These are phyloP conservation scores for Quercus variabilis DNA, from an alignment of 306 rosid species.

Conservation along the genomic window DNA sequence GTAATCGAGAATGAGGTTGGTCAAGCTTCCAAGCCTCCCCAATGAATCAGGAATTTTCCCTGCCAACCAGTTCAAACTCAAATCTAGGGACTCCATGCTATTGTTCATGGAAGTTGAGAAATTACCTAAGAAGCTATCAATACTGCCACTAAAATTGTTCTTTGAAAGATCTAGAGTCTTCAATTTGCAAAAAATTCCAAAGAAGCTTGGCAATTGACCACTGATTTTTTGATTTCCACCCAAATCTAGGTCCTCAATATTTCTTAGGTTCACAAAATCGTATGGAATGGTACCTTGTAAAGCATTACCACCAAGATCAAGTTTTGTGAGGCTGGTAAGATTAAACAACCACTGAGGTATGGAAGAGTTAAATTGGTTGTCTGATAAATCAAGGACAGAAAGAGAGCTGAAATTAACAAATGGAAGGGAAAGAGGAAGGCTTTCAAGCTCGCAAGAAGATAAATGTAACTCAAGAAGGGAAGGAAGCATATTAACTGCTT, in stretches of 20 bases:
- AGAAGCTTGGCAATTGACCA: not conserved
- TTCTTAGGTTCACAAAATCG: not conserved
- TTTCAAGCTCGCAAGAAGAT: too few relatives aligned
- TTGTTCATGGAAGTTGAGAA: not conserved
- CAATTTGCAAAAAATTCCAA: slow-evolving; percentile 3
- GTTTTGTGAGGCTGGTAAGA: slow-evolving; percentile 13
- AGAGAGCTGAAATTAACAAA: not conserved
- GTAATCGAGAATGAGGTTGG: not conserved
- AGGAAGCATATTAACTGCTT: too few relatives aligned
- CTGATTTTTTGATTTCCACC: not conserved
- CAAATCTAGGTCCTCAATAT: slow-evolving; percentile 3
- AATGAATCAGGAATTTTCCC: slow-evolving; percentile 5
- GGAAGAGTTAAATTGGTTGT: slow-evolving; percentile 1
- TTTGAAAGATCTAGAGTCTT: not conserved
- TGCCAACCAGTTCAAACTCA: not conserved
- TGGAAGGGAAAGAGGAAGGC: too few relatives aligned
- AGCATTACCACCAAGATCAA: not conserved
- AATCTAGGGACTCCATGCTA: not conserved
- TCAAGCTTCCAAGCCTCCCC: slow-evolving; percentile 4
- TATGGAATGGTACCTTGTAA: slow-evolving; percentile 15
- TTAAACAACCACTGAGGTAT: slow-evolving; percentile 14
- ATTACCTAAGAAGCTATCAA: not conserved
- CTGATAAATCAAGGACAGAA: slow-evolving; percentile 16
- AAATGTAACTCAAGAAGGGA: too few relatives aligned
- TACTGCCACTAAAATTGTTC: not conserved